Evolutionary conservation across 345 rosid genomes (phyloP).

Genomic region (Linum lewisii): DNA sequence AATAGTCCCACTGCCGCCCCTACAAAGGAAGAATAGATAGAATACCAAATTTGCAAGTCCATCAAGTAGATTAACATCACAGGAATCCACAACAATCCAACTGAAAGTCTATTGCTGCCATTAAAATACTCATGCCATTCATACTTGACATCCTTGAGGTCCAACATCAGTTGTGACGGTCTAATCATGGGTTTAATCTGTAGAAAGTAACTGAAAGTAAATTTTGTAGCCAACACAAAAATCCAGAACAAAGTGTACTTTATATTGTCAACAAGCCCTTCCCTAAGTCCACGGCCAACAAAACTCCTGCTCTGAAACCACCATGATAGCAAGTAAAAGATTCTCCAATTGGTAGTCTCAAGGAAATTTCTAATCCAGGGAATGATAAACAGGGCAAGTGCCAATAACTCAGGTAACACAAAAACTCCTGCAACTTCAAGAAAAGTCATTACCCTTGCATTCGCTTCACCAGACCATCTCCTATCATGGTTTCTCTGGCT

Average conservation of each 20-base stretch:
- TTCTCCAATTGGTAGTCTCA: conserved; percentile 57
- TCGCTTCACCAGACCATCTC: conserved; percentile 51
- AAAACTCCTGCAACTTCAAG: conserved; percentile 58
- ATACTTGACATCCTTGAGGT: conserved; percentile 15
- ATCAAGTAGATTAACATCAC: conserved; percentile 65
- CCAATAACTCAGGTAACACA: conserved; percentile 64
- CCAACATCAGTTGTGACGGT: conserved; percentile 57
- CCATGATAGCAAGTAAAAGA: conserved; percentile 62
- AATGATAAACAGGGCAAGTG: conserved; percentile 54
- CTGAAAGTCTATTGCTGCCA: conserved; percentile 45
- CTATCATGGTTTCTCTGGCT: conserved; percentile 52
- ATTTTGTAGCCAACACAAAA: conserved; percentile 45
- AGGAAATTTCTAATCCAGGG: conserved; percentile 77
- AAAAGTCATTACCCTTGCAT: conserved; percentile 43
- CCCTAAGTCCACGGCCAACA: conserved; percentile 87
- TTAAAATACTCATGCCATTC: conserved; percentile 76
- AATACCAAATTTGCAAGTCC: conserved; percentile 91
- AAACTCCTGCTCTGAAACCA: conserved; percentile 78
- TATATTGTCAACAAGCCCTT: conserved; percentile 66
- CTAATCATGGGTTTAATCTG: conserved; percentile 68
- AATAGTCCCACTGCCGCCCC: conserved; percentile 64
- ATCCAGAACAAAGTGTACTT: conserved; percentile 77
- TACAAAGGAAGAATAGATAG: conserved; percentile 56
- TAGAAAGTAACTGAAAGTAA: conserved; percentile 67
- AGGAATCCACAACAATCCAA: conserved; percentile 62